A percentile compares a stretch with the other conserved stretches of the same genome.
phyloP scores from a whole-genome alignment of 805 yeast species.

The Wickerhamomyces bovis region DNA sequence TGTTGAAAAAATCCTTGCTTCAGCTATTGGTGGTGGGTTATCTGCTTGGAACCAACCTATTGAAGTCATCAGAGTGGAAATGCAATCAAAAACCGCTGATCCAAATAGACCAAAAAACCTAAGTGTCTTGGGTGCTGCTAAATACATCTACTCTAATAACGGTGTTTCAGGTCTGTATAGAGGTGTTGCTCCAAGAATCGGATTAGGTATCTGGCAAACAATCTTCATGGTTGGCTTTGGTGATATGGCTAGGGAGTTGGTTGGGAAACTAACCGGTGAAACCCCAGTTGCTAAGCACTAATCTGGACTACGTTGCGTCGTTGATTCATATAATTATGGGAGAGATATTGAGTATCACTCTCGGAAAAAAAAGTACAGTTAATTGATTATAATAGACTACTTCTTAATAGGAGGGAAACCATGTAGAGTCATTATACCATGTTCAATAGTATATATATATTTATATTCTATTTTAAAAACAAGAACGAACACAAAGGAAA shows the following conservation, averaged over 20 bases:
- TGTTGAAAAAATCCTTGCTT: conserved; percentile 74
- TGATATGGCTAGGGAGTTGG: conserved; percentile 78
- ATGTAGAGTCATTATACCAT: background rate
- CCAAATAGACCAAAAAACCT: conserved; percentile 94
- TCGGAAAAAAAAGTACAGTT: no score
- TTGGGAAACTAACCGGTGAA: conserved; percentile 58
- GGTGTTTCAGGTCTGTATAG: conserved; percentile 90
- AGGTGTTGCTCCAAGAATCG: conserved; percentile 96
- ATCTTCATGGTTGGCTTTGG: conserved; percentile 98
- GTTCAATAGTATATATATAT: no score
- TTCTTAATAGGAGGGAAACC: background rate
- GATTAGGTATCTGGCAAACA: conserved; percentile 97
- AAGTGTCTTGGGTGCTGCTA: conserved; percentile 68
- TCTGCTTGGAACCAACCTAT: conserved; percentile 99
- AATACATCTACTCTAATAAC: conserved; percentile 73
- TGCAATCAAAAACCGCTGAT: conserved; percentile 93
- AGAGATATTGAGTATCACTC: no score
- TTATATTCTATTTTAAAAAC: no score
- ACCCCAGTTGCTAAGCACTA: conserved; percentile 38
- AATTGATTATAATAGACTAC: background rate
- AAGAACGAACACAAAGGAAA: no score
- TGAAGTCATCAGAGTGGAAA: conserved; percentile 95
- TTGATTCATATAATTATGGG: no score
- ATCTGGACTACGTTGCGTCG: background rate
- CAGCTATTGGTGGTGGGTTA: conserved; percentile 93